phyloP scores from a whole-genome alignment of 352 stramenopile species.

The Nothophytophthora sp. region DNA sequence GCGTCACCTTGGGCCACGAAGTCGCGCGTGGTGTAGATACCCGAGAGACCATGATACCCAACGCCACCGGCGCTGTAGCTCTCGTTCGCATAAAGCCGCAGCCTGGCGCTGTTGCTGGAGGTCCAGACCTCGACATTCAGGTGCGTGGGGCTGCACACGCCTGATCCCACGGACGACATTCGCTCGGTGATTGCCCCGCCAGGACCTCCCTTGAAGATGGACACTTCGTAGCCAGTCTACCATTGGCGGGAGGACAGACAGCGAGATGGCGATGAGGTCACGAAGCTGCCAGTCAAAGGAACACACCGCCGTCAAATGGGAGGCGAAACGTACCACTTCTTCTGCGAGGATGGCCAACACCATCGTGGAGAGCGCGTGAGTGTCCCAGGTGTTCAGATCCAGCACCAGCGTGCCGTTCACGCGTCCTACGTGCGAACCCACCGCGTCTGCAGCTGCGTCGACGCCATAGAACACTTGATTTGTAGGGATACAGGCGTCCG shows the following conservation, averaged over 20 bases:
- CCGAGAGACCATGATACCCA: constrained; percentile 43
- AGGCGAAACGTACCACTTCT: constrained; percentile 31
- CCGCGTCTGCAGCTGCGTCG: constrained; percentile 10
- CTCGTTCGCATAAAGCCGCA: constrained; percentile 57
- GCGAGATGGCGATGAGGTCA: no score
- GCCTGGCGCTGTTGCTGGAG: constrained; percentile 22
- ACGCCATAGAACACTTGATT: constrained; percentile 19
- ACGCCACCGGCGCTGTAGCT: constrained; percentile 32
- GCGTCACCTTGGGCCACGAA: constrained; percentile 26
- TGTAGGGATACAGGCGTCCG: neutral
- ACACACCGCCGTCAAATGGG: no score
- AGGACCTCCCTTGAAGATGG: constrained; percentile 11
- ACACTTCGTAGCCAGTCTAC: constrained; percentile 37
- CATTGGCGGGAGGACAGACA: neutral
- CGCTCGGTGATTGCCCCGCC: constrained; percentile 21
- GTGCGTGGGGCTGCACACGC: constrained; percentile 53
- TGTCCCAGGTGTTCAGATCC: constrained; percentile 37
- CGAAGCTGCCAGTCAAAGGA: no score
- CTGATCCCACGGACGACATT: constrained; percentile 32
- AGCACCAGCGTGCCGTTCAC: constrained; percentile 29
- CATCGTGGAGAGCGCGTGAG: constrained; percentile 37
- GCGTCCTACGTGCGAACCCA: constrained; percentile 6
- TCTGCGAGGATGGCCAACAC: constrained; percentile 47
- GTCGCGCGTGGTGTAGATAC: constrained; percentile 46
- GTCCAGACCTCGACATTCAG: constrained; percentile 62